Conservation (phyloP, 1,139 yeast species). For the Nematodospora anomalae region DNA sequence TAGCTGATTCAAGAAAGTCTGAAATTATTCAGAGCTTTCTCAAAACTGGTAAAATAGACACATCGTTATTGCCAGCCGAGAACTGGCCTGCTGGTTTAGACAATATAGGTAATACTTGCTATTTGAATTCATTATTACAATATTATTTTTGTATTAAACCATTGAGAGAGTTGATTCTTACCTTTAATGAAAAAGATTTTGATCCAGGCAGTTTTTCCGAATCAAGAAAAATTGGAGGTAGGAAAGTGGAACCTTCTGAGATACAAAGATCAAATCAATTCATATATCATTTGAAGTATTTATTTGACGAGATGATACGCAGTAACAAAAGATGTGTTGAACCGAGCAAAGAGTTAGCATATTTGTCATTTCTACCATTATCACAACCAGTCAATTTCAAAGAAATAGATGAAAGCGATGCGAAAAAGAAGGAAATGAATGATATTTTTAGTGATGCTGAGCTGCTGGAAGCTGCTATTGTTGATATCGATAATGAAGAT, state of each 20-base stretch:
- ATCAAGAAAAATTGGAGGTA: conserved; percentile 77
- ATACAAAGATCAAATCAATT: conserved; percentile 81
- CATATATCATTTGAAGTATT: conserved; percentile 63
- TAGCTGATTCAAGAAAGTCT: conserved; percentile 52
- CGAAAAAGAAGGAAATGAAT: conserved; percentile 2
- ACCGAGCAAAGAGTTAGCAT: conserved; percentile 84
- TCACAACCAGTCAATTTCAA: conserved; percentile 64
- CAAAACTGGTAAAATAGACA: conserved; percentile 59
- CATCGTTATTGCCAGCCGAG: conserved; percentile 58
- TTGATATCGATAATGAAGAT: conserved; percentile 14
- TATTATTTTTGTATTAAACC: conserved; percentile 87
- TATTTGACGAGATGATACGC: conserved; percentile 70
- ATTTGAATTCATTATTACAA: conserved; percentile 84
- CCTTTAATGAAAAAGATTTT: conserved; percentile 43
- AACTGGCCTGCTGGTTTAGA: conserved; percentile 89
- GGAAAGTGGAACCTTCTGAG: conserved; percentile 71
- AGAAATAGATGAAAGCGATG: conserved; percentile 8
- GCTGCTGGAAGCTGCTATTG: conserved; percentile 9
- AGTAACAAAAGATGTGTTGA: conserved; percentile 65
- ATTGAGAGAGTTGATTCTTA: conserved; percentile 63
- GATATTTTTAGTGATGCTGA: neutral
- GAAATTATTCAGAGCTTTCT: conserved; percentile 54
- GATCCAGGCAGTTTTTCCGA: conserved; percentile 16
- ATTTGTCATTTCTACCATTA: conserved; percentile 79
- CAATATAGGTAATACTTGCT: conserved; percentile 95